Evolutionary conservation across 495 filamentous ascomycete genomes (phyloP).

Genomic region (Aspergillus leporis): DNA sequence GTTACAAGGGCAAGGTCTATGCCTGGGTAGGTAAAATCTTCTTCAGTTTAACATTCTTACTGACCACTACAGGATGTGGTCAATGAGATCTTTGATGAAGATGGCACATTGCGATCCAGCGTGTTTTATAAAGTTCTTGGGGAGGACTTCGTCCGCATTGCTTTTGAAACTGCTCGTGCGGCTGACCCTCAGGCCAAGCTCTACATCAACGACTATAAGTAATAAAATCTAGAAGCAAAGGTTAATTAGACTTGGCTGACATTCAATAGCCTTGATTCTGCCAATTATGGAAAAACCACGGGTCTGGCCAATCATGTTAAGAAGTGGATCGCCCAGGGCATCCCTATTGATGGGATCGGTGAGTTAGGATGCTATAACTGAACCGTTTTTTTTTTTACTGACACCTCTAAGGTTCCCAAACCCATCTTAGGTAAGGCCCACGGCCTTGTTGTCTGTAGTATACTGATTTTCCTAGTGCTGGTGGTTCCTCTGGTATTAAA

Average conservation of each 20-base stretch:
- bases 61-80: slow-evolving; percentile 57
- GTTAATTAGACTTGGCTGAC: too few relatives aligned
- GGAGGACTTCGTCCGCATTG: slow-evolving; percentile 57
- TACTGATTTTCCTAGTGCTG: slow-evolving; percentile 8
- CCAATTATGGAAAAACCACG: slow-evolving; percentile 54
- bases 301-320: slow-evolving; percentile 66
- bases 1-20: slow-evolving; percentile 47
- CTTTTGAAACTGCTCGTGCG: slow-evolving; percentile 54
- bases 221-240: slow-evolving; percentile 7
- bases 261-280: slow-evolving; percentile 32
- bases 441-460: too few relatives aligned
- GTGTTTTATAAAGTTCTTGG: slow-evolving; percentile 59
- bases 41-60: background rate
- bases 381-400: background rate
- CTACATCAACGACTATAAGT: slow-evolving; percentile 63
- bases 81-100: slow-evolving; percentile 70
- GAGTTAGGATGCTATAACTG: slow-evolving; percentile 7
- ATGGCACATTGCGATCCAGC: slow-evolving; percentile 58
- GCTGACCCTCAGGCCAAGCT: slow-evolving; percentile 61
- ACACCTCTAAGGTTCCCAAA: slow-evolving; percentile 54
- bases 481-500: slow-evolving; percentile 16
- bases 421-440: slow-evolving; percentile 47
- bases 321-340: slow-evolving; percentile 63
- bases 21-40: slow-evolving; percentile 40
- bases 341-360: slow-evolving; percentile 74